These are phyloP conservation scores for Colletotrichum neosansevieriae DNA, from an alignment of 2,329 filamentous ascomycete species.

Conservation along the genomic window DNA sequence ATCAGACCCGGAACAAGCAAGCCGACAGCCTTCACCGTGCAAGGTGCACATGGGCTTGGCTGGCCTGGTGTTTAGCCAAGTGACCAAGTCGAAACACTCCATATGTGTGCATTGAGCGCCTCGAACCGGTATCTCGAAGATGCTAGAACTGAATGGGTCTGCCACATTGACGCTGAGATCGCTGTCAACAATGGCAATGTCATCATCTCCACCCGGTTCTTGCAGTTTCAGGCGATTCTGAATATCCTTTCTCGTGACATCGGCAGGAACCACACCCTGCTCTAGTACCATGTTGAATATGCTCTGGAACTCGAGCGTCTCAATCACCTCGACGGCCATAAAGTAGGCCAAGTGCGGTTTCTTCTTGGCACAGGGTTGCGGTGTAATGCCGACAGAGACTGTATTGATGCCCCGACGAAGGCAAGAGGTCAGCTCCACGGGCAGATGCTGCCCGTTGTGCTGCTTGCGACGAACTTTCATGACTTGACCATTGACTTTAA, in stretches of 20 bases:
- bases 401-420: conserved; percentile 71
- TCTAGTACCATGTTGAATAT: conserved; percentile 55
- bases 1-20: conserved; percentile 39
- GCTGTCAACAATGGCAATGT: conserved; percentile 69
- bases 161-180: conserved; percentile 72
- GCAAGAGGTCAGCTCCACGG: conserved; percentile 77
- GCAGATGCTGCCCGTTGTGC: conserved; percentile 80
- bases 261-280: conserved; percentile 54
- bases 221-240: conserved; percentile 56
- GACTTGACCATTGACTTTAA: conserved; percentile 73
- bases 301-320: conserved; percentile 61
- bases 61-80: conserved; percentile 78
- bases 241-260: conserved; percentile 69
- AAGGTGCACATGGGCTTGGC: conserved; percentile 57
- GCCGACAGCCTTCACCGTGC: conserved; percentile 53
- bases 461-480: conserved; percentile 73
- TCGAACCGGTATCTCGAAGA: conserved; percentile 80
- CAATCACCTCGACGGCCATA: conserved; percentile 78
- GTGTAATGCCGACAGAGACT: conserved; percentile 64
- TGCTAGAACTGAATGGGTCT: conserved; percentile 73
- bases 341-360: conserved; percentile 59
- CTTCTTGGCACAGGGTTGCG: conserved; percentile 40
- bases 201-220: conserved; percentile 64
- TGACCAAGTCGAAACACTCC: conserved; percentile 91
- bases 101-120: conserved; percentile 78